These are phyloP conservation scores for Aspergillus sclerotialis DNA, from an alignment of 2,329 filamentous ascomycete species.

Conservation along the genomic window DNA sequence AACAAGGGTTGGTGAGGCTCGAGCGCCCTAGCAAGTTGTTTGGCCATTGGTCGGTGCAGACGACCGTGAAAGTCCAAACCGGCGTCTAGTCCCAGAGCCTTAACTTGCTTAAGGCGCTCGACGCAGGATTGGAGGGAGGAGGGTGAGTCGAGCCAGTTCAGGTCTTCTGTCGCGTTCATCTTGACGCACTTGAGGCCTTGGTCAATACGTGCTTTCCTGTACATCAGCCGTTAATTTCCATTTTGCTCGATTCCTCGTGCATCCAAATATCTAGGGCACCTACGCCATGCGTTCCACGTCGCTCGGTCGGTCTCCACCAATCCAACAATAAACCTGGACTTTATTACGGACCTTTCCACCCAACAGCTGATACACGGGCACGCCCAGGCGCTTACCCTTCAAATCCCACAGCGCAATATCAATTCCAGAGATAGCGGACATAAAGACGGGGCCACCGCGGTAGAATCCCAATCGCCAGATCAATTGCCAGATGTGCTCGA, in stretches of 20 bases:
- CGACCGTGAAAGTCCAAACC: conserved; percentile 77
- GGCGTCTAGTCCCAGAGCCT: conserved; percentile 62
- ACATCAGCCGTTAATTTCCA: too few relatives aligned
- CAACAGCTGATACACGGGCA: conserved; percentile 66
- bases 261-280: conserved; percentile 2
- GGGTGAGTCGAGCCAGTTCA: conserved; percentile 71
- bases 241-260: too few relatives aligned
- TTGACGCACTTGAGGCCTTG: conserved; percentile 50
- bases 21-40: conserved; percentile 61
- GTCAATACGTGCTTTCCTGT: conserved; percentile 38
- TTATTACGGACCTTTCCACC: conserved; percentile 66
- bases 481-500: conserved; percentile 75
- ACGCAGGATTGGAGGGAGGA: conserved; percentile 56
- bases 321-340: conserved; percentile 70
- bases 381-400: conserved; percentile 58
- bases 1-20: conserved; percentile 65
- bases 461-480: conserved; percentile 68
- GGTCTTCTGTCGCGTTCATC: conserved; percentile 73
- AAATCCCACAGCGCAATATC: conserved; percentile 77
- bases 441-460: conserved; percentile 70
- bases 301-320: conserved; percentile 64
- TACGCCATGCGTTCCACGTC: conserved; percentile 56
- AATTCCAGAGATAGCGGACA: conserved; percentile 69
- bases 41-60: conserved; percentile 71
- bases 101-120: conserved; percentile 62